phyloP scores from a whole-genome alignment of 805 yeast species.

The Yarrowia hollandica region DNA sequence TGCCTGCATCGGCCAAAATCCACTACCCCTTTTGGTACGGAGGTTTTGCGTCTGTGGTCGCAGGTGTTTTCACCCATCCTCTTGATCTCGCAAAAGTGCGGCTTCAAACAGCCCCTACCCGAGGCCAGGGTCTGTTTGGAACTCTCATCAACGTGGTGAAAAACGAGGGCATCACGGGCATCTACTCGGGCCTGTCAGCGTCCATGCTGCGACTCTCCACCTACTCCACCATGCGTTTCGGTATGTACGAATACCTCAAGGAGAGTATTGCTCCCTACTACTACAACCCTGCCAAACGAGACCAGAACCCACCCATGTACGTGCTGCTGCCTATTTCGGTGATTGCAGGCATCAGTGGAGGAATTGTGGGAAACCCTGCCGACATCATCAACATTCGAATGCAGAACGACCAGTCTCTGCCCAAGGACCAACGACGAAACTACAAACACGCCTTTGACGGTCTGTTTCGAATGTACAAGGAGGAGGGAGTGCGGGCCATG shows the following conservation, averaged over 20 bases:
- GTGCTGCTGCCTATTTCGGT: conserved; percentile 73
- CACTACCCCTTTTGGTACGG: conserved; percentile 46
- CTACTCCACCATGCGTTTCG: conserved; percentile 82
- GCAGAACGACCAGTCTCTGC: conserved; percentile 82
- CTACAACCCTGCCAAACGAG: conserved; percentile 29
- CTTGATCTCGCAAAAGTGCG: conserved; percentile 85
- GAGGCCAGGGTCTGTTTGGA: conserved; percentile 61
- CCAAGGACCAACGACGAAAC: conserved; percentile 63
- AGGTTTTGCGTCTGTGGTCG: conserved; percentile 46
- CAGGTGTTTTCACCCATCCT: conserved; percentile 60
- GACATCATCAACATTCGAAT: conserved; percentile 85
- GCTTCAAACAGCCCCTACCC: conserved; percentile 66
- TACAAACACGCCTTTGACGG: conserved; percentile 82
- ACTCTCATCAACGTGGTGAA: conserved; percentile 61
- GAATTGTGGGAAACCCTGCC: conserved; percentile 83
- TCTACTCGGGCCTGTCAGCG: conserved; percentile 83
- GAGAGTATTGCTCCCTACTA: conserved; percentile 45
- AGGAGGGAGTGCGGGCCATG: conserved; percentile 61
- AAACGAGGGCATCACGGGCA: conserved; percentile 61
- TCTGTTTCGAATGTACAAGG: conserved; percentile 53
- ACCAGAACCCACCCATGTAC: conserved; percentile 55
- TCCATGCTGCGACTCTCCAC: conserved; percentile 83
- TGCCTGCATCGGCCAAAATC: neutral
- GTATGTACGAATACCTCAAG: conserved; percentile 77
- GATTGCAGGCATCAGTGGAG: conserved; percentile 84